phyloP scores from a whole-genome alignment of 768 basidiomycete genomes.

The Crepidotus variabilis region DNA sequence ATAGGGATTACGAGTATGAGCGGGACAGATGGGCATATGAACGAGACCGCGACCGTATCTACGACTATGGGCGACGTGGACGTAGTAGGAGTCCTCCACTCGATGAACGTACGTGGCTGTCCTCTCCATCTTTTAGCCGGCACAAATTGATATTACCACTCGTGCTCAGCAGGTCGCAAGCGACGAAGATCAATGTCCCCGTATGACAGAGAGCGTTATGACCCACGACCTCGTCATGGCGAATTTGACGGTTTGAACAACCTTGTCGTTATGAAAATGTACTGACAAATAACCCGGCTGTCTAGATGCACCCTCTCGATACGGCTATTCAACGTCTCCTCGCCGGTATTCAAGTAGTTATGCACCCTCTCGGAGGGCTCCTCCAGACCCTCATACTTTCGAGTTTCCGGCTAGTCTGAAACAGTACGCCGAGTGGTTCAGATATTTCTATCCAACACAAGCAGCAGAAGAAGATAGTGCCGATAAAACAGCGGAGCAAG shows the following conservation, averaged over 20 bases:
- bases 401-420: conserved; percentile 80
- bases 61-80: conserved; percentile 67
- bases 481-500: conserved; percentile 81
- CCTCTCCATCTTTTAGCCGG: background rate
- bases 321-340: conserved; percentile 63
- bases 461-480: conserved; percentile 80
- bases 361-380: conserved; percentile 54
- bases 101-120: conserved; percentile 55
- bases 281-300: background rate
- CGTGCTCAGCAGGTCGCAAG: conserved; percentile 55
- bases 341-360: conserved; percentile 50
- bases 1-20: conserved; percentile 77
- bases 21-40: conserved; percentile 60
- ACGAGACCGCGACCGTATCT: conserved; percentile 54
- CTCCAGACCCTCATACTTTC: conserved; percentile 76
- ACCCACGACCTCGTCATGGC: conserved; percentile 75
- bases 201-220: conserved; percentile 80
- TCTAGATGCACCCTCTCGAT: conserved; percentile 65
- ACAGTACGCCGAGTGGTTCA: conserved; percentile 88
- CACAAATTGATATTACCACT: conserved; percentile 10
- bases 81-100: conserved; percentile 73
- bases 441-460: conserved; percentile 69
- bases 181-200: conserved; percentile 79
- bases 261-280: conserved; percentile 10
- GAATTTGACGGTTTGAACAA: conserved; percentile 72